Base-by-base conservation (phyloP, 2,329 filamentous ascomycete genomes). In the Pseudogymnoascus sp. region DNA sequence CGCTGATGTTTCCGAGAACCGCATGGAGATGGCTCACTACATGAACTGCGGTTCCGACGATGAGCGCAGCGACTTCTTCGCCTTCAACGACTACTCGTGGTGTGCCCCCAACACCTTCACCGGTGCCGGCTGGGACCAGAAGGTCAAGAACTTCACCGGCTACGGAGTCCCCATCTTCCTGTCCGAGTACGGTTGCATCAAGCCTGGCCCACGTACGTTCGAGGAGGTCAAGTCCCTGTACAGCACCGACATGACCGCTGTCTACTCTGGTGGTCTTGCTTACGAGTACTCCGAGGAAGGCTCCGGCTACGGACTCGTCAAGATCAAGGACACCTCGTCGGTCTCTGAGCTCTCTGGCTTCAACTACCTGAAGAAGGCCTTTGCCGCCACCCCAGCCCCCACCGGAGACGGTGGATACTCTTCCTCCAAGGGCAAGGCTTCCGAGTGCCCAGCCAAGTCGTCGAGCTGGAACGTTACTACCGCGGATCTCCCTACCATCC, bases 11-110 rank as follows among this genome's bases (percentile, higher is more conserved):
- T 83, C 86, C 43, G 83, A 85, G 21, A 96, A 96, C 71, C 90
- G 95, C 76, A 82, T 82, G 69, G 81, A 92, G 73, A 86, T 98
- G 74, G 90, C 92, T 70, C 80, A 92, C 75, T 99, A 96, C 84
- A 96, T 99, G 81, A 93, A 96, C 83, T 99, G 95, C 75, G 91
- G 93, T 66, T 77, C 85, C 66, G 74, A 81, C 37, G 79, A 81
- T 7, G 78, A 79, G 73, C 77, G 89, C 67, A 96, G 98, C 69
- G 95, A 99, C 79, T 98, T 96, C 83, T 99, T 93, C 90, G 95
- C 95, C 65, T 98, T 98, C 88, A 99, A 99, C 83, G 96, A 98
- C 80, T 99, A 99, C 85, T 96, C 93, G 62, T 99, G 95, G 95
- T 99, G 95, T 76, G 93, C 93, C 70, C 77, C 93, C 71, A 96